Conservation (phyloP, 2,329 filamentous ascomycete genomes). For the Alternaria angustiovoidea region DNA sequence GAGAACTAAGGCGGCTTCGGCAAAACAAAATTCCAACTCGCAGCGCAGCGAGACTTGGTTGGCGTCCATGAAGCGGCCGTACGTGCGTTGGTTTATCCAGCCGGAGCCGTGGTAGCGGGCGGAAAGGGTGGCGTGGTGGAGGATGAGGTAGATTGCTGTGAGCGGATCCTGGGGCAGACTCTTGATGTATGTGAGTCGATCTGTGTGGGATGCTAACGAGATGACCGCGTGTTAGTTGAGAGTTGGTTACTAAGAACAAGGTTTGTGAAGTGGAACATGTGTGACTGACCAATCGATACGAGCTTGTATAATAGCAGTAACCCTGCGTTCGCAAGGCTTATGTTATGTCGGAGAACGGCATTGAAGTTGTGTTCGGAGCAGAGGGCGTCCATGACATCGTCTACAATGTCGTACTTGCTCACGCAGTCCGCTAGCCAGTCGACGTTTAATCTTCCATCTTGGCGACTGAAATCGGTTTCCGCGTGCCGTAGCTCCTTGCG, state of each 20-base stretch:
- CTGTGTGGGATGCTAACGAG: conserved; percentile 18
- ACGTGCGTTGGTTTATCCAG: conserved; percentile 42
- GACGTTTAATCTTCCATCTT: conserved; percentile 17
- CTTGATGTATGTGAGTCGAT: conserved; percentile 32
- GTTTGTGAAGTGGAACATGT: no score
- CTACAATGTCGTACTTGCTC: conserved; percentile 39
- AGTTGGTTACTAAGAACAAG: no score
- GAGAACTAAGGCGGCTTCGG: conserved; percentile 34
- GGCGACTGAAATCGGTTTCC: conserved; percentile 35
- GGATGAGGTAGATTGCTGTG: conserved; percentile 37
- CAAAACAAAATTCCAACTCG: conserved; percentile 43
- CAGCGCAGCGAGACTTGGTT: conserved; percentile 39
- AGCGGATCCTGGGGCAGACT: conserved; percentile 35
- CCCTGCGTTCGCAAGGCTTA: conserved; percentile 36
- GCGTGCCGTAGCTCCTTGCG: conserved; percentile 39
- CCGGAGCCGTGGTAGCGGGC: conserved; percentile 44
- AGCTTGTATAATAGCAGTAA: conserved; percentile 39
- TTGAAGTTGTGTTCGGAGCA: conserved; percentile 38
- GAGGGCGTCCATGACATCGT: conserved; percentile 43
- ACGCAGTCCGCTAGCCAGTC: conserved; percentile 41
- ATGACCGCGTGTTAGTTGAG: conserved; percentile 6
- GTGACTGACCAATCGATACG: conserved; percentile 24
- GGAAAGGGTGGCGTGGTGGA: conserved; percentile 38
- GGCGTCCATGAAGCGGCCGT: conserved; percentile 41
- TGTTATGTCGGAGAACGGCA: conserved; percentile 35